A percentile compares a stretch with the other conserved stretches of the same genome.
phyloP scores from a whole-genome alignment of 805 yeast species.

The Candida oleophila region DNA sequence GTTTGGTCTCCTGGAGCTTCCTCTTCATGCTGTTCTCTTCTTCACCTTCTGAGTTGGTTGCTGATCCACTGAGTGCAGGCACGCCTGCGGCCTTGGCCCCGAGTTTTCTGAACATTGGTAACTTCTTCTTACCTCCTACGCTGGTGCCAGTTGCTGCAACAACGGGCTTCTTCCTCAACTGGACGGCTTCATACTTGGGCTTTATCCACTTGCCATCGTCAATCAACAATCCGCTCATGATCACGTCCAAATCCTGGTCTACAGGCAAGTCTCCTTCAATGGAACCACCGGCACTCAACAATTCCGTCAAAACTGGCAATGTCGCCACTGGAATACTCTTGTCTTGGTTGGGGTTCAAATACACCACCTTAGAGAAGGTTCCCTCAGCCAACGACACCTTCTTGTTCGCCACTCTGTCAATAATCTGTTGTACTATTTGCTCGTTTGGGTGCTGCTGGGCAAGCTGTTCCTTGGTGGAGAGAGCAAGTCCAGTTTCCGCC shows the following conservation, averaged over 20 bases:
- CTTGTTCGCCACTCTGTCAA: conserved; percentile 55
- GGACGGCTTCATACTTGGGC: conserved; percentile 40
- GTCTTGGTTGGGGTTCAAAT: conserved; percentile 54
- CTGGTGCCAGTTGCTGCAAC: neutral
- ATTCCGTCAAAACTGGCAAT: conserved; percentile 35
- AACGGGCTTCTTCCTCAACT: conserved; percentile 27
- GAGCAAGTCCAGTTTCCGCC: conserved; percentile 35
- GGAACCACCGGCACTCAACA: conserved; percentile 45
- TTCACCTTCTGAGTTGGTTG: conserved; percentile 36
- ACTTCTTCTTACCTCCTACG: conserved; percentile 7
- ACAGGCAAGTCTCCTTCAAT: conserved; percentile 54
- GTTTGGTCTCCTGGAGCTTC: conserved; percentile 45
- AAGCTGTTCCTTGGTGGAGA: conserved; percentile 33
- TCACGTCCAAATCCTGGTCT: conserved; percentile 56
- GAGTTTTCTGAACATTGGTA: conserved; percentile 14
- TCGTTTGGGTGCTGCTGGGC: conserved; percentile 21
- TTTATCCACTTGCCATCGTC: conserved; percentile 52
- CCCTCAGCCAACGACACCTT: conserved; percentile 36
- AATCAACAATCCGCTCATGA: conserved; percentile 63
- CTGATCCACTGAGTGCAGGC: conserved; percentile 45
- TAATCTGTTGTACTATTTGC: conserved; percentile 48
- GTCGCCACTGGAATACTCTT: conserved; percentile 48
- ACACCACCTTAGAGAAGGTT: conserved; percentile 45
- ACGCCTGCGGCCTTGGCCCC: conserved; percentile 9
- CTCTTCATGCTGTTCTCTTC: conserved; percentile 44